A percentile compares a stretch with the other conserved stretches of the same genome.
phyloP scores from a whole-genome alignment of 1,284 basidiomycete genomes.

The Microbotryum silenes-acaulis region DNA sequence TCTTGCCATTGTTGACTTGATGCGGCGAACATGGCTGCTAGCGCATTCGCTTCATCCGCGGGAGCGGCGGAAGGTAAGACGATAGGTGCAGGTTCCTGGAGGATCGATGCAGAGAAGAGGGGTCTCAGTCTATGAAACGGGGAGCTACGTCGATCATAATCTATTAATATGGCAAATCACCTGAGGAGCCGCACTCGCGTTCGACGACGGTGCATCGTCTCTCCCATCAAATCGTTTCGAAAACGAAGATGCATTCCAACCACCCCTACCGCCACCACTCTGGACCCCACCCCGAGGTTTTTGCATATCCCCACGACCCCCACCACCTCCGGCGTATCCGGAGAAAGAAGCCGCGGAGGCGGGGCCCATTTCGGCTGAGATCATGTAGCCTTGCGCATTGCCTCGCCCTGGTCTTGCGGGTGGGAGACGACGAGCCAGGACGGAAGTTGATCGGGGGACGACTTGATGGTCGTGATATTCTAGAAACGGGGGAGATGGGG shows the following conservation, averaged over 20 bases:
- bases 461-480: conserved; percentile 89
- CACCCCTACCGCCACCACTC: conserved; percentile 36
- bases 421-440: conserved; percentile 84
- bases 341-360: neutral
- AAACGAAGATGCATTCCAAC: conserved; percentile 45
- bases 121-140: too few species aligned
- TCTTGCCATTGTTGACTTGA: conserved; percentile 89
- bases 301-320: conserved; percentile 4
- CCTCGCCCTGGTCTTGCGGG: conserved; percentile 80
- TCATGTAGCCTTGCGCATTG: conserved; percentile 51
- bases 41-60: conserved; percentile 72
- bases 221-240: conserved; percentile 84
- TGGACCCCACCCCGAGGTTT: conserved; percentile 23
- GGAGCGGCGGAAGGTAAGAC: conserved; percentile 26
- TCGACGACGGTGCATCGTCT: conserved; percentile 46
- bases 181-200: neutral
- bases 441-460: conserved; percentile 88
- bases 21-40: conserved; percentile 91
- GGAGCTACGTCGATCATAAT: too few species aligned
- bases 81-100: conserved; percentile 13
- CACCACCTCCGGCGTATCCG: conserved; percentile 5
- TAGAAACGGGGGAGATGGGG: conserved; percentile 41
- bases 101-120: neutral
- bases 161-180: too few species aligned
- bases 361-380: conserved; percentile 1